phyloP scores from a whole-genome alignment of 306 rosid genomes.

The Vicia faba region DNA sequence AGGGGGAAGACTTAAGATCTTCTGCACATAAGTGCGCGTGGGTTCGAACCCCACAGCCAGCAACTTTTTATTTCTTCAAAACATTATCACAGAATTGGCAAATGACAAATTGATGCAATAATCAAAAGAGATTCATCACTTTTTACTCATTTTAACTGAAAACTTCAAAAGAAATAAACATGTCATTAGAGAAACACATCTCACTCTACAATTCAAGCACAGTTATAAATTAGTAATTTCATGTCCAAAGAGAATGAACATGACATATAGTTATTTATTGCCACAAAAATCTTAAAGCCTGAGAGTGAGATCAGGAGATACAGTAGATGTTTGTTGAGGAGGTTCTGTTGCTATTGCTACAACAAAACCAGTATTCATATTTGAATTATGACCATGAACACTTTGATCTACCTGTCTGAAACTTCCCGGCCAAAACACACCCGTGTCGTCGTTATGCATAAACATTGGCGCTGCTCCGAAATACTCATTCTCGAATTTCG shows the following conservation, averaged over 20 bases:
- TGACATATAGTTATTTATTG: constrained; percentile 25
- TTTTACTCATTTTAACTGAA: too few species aligned
- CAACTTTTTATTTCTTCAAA: too few species aligned
- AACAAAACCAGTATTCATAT: constrained; percentile 39
- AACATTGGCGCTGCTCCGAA: constrained; percentile 51
- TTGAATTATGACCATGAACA: constrained; percentile 38
- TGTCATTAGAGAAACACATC: constrained; percentile 47
- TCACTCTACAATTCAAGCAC: constrained; percentile 56
- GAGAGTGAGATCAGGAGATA: constrained; percentile 80
- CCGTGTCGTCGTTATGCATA: constrained; percentile 61
- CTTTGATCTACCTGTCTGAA: constrained; percentile 62
- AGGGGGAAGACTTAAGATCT: too few species aligned
- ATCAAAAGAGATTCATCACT: too few species aligned
- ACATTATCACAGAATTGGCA: too few species aligned
- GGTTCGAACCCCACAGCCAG: too few species aligned
- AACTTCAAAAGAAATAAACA: constrained; percentile 28
- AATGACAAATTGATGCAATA: too few species aligned
- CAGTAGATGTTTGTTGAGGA: constrained; percentile 40
- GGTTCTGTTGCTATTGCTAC: constrained; percentile 33
- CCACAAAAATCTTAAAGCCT: constrained; percentile 55
- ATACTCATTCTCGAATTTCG: constrained; percentile 58
- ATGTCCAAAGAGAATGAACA: constrained; percentile 47
- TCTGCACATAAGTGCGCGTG: too few species aligned
- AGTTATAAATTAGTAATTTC: constrained; percentile 38
- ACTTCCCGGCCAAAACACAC: constrained; percentile 85